Percentiles rank a stretch among this genome's conserved stretches.
These are phyloP conservation scores for Garcia nutans DNA, from an alignment of 345 rosid species.

Conservation along the genomic window DNA sequence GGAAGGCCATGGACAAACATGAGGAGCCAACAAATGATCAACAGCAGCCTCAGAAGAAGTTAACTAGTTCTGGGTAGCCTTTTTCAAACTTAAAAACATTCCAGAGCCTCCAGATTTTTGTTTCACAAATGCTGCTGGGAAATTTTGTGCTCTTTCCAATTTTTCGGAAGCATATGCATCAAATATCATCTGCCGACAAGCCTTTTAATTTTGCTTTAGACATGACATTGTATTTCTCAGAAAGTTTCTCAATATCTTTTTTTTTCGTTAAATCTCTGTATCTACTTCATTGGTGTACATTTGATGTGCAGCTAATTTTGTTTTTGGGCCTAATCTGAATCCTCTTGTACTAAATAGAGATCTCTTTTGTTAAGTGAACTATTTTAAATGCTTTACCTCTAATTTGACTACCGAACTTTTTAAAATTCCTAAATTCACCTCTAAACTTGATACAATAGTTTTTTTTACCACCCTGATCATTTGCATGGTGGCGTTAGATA, in stretches of 20 bases:
- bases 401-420: too few relatives aligned
- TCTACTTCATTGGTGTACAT: constrained; percentile 14
- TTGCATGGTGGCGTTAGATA: too few relatives aligned
- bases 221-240: constrained; percentile 10
- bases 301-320: constrained; percentile 19
- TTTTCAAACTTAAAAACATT: background rate
- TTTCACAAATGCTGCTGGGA: constrained; percentile 21
- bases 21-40: constrained; percentile 39
- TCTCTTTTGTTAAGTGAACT: background rate
- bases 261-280: constrained; percentile 18
- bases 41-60: constrained; percentile 37
- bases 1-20: constrained; percentile 78
- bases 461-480: too few relatives aligned
- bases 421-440: too few relatives aligned
- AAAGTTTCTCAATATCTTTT: background rate
- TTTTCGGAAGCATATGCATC: constrained; percentile 17
- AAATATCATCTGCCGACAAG: constrained; percentile 37
- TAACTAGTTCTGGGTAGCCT: constrained; percentile 33
- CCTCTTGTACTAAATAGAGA: background rate
- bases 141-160: constrained; percentile 21
- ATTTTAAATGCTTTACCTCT: background rate
- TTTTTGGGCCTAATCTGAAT: background rate
- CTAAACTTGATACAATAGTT: too few relatives aligned
- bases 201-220: constrained; percentile 4
- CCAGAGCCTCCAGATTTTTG: constrained; percentile 14